Evolutionary conservation across 805 yeast genomes (phyloP).

Genomic region (Suhomyces xylopsoci): DNA sequence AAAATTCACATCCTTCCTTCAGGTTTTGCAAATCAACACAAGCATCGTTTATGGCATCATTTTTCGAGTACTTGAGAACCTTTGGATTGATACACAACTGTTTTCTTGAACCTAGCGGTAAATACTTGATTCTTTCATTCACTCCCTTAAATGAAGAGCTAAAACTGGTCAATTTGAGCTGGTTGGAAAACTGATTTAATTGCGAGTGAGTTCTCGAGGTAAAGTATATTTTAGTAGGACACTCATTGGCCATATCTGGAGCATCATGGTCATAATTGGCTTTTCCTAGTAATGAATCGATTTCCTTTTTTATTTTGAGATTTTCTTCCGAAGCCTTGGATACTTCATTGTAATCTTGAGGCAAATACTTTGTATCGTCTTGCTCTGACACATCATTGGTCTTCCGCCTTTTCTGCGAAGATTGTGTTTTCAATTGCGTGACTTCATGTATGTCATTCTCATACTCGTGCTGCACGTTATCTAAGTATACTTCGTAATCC

Average conservation of each 20-base stretch:
- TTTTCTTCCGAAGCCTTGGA: constrained; percentile 23
- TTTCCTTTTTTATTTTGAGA: constrained; percentile 42
- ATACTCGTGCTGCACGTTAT: constrained; percentile 26
- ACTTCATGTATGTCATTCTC: constrained; percentile 13
- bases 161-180: constrained; percentile 58
- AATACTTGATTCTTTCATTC: constrained; percentile 57
- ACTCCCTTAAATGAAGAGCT: constrained; percentile 54
- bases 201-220: constrained; percentile 93
- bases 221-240: constrained; percentile 52
- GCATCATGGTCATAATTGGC: constrained; percentile 17
- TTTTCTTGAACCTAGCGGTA: constrained; percentile 79
- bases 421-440: constrained; percentile 9
- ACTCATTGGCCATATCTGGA: constrained; percentile 20
- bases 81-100: constrained; percentile 77
- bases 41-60: constrained; percentile 68
- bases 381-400: constrained; percentile 2
- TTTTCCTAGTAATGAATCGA: constrained; percentile 45
- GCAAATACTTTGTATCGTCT: constrained; percentile 20
- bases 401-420: constrained; percentile 6
- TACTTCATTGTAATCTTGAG: constrained; percentile 33
- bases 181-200: constrained; percentile 73
- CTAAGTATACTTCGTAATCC: constrained; percentile 42
- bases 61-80: constrained; percentile 45
- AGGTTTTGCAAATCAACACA: constrained; percentile 66
- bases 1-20: constrained; percentile 22